Base-by-base conservation (phyloP, 371 early-diverging fungal species). In the Smittium culicis region DNA sequence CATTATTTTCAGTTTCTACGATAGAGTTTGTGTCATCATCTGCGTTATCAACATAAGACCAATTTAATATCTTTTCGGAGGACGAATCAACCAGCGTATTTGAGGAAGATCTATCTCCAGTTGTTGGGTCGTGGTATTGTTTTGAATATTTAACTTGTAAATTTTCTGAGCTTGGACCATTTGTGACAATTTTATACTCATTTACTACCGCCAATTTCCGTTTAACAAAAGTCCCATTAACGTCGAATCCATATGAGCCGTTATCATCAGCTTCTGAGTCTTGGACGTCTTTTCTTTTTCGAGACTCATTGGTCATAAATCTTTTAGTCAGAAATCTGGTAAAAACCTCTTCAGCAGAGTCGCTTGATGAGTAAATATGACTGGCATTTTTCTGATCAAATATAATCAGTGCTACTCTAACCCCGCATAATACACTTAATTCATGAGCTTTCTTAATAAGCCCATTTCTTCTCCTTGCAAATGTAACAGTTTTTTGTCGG, bases 361-460 rank as follows among this genome's bases (percentile, higher is more conserved):
- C 75, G 0, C 68, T 56, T 20, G 78, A 78, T 34, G 78, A 67
- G 28, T 78, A 78, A 1, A 78, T 74, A 64, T 78, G 78, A 68
- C 78, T 74, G 66, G 78, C 78, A 24, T 77, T 73, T 34, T 75
- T 74, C 24, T 69, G 34, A 57, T 78, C 78, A 58, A 78, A 78
- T 54, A 78, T 74, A 3, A 78, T 67, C 0, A 78, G 66, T n/a
- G 73, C 75, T 0, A 78, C 75, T 45, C 73, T 73, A 67, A 77
- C 73, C 3, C 74, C 78, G 64, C 79, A 78, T 1, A 78, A 70
- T 1, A 78, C 75, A 63, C 75, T 73, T 27, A 78, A 62, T 64
- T 78, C 77, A 58, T 78, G 78, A 1, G 79, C 79, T 72, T 78
- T 78, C 59, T 78, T 78, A 54, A 78, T 77, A n/a, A 78, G 67